Percentiles rank a stretch among this genome's conserved stretches.
Conservation (phyloP, 2,329 filamentous ascomycete genomes). For the Calonectria pauciramosa region DNA sequence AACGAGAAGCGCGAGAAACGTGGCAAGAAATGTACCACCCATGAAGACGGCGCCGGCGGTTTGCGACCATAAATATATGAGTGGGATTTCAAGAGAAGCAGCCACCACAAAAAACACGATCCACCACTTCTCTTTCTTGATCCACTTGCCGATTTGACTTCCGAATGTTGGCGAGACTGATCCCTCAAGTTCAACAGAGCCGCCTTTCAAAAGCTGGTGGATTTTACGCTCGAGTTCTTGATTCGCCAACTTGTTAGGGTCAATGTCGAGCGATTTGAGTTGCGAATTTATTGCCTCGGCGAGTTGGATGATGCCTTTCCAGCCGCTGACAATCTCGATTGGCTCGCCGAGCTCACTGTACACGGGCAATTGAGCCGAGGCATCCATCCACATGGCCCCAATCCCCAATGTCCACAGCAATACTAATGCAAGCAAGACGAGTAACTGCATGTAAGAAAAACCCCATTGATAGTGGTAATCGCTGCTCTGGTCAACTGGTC, state of each 20-base stretch:
- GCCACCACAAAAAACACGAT: neutral
- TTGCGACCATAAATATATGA: neutral
- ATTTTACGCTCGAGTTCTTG: neutral
- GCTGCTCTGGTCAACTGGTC: neutral
- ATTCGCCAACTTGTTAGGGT: neutral
- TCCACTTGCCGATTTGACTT: neutral
- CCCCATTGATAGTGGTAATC: constrained; percentile 1
- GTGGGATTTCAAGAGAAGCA: neutral
- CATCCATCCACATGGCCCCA: neutral
- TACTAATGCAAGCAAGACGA: neutral
- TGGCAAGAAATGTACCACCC: neutral
- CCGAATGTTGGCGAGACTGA: neutral
- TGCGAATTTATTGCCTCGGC: neutral
- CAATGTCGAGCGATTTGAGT: neutral
- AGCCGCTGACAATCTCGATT: neutral
- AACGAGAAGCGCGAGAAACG: neutral
- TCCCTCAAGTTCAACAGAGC: neutral
- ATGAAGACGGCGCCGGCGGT: neutral
- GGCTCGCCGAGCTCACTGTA: neutral
- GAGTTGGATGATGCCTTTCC: neutral
- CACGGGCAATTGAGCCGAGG: neutral
- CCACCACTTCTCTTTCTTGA: neutral
- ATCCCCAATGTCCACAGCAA: neutral
- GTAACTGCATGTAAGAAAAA: neutral
- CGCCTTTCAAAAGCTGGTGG: neutral